Evolutionary conservation across 192 early-diverging fungal genomes (phyloP).

Genomic region (Coemansia sp.): DNA sequence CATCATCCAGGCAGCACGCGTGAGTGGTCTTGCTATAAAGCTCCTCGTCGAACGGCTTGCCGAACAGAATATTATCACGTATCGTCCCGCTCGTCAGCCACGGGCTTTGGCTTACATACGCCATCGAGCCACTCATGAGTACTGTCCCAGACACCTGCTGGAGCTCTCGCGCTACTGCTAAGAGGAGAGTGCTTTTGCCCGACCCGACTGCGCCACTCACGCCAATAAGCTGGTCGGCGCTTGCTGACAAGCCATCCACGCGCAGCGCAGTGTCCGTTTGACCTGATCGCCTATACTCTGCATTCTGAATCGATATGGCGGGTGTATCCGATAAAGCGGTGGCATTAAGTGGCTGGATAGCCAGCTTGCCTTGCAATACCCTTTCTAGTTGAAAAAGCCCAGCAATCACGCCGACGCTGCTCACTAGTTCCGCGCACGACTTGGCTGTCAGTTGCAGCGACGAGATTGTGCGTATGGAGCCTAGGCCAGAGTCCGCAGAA

Average conservation of each 20-base stretch:
- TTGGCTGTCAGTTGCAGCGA: conserved; percentile 5
- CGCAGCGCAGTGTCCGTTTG: background rate
- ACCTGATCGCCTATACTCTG: conserved; percentile 8
- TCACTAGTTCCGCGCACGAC: conserved; percentile 14
- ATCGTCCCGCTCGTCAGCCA: conserved; percentile 72
- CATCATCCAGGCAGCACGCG: conserved; percentile 64
- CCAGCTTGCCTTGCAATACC: conserved; percentile 9
- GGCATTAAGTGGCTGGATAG: background rate
- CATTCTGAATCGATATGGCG: background rate
- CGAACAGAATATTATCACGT: conserved; percentile 76
- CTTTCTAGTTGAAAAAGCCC: conserved; percentile 15
- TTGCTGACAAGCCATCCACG: background rate
- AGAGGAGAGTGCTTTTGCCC: conserved; percentile 79
- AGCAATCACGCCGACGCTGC: background rate
- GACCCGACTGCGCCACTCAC: conserved; percentile 81
- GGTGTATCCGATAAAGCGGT: background rate
- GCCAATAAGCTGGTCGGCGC: conserved; percentile 62
- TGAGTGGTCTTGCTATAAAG: conserved; percentile 60
- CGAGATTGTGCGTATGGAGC: background rate
- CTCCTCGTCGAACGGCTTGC: conserved; percentile 51
- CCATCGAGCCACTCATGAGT: conserved; percentile 13
- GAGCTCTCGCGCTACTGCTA: conserved; percentile 80
- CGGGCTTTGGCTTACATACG: conserved; percentile 45
- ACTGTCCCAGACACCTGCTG: conserved; percentile 9
- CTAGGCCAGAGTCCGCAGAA: background rate